Percentiles rank a stretch among this genome's conserved stretches.
Conservation (phyloP, 2,329 filamentous ascomycete species). For the Ophiostoma piceae region DNA sequence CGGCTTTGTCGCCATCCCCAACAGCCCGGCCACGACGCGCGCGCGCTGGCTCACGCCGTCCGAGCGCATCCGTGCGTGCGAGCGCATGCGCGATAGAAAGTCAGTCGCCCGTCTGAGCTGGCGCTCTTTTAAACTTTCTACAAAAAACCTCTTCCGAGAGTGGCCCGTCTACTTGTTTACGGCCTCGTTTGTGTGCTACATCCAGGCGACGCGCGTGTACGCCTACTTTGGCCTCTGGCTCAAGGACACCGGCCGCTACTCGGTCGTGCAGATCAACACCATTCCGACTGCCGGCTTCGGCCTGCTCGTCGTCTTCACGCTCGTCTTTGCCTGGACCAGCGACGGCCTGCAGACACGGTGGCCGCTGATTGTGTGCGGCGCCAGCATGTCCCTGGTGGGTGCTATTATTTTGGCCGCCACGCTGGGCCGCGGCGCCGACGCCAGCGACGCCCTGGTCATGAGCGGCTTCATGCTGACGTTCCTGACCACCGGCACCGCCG, state of each 20-base stretch:
- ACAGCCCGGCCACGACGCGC: slow-evolving; percentile 23
- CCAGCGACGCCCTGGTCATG: slow-evolving; percentile 20
- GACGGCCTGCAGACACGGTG: slow-evolving; percentile 45
- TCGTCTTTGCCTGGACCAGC: slow-evolving; percentile 49
- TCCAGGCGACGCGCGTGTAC: slow-evolving; percentile 25
- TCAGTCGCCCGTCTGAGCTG: too few species aligned
- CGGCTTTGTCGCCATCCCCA: slow-evolving; percentile 29
- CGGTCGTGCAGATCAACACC: slow-evolving; percentile 44
- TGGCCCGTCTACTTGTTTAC: slow-evolving; percentile 27
- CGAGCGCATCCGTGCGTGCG: slow-evolving; percentile 20
- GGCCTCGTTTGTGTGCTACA: slow-evolving; percentile 22
- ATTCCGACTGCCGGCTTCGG: slow-evolving; percentile 37
- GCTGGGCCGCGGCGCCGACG: background rate
- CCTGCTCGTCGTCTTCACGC: slow-evolving; percentile 39
- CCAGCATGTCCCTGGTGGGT: slow-evolving; percentile 18
- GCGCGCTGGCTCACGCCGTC: slow-evolving; percentile 23
- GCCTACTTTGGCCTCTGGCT: slow-evolving; percentile 27
- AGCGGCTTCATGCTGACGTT: slow-evolving; percentile 24
- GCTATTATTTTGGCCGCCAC: background rate
- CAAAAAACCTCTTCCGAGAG: background rate
- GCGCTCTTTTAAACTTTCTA: too few species aligned
- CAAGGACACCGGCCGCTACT: slow-evolving; percentile 36
- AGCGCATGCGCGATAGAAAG: slow-evolving; percentile 14
- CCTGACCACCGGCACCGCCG: slow-evolving; percentile 22
- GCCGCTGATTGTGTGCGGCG: slow-evolving; percentile 42